Conservation (phyloP, 2,329 filamentous ascomycete species). For the Xylaria sp. region DNA sequence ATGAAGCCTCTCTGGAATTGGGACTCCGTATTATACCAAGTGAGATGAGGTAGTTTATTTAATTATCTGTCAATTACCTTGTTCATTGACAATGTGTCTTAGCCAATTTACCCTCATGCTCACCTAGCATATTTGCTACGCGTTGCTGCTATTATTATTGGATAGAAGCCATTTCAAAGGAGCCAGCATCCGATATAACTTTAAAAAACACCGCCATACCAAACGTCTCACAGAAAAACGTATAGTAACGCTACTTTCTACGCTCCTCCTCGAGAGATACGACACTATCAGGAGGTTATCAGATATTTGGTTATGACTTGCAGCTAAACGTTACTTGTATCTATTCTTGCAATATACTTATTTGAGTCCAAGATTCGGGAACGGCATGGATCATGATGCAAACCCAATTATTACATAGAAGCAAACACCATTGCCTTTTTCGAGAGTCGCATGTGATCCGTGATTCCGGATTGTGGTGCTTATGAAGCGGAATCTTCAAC, state of each 20-base stretch:
- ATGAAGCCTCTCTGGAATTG: background rate
- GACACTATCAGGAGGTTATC: background rate
- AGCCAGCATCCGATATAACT: background rate
- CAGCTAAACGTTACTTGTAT: background rate
- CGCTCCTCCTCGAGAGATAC: background rate
- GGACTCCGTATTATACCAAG: background rate
- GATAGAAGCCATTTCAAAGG: too few species aligned
- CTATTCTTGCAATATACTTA: background rate
- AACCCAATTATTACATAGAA: background rate
- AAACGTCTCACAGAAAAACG: background rate
- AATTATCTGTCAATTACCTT: background rate
- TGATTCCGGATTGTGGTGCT: background rate
- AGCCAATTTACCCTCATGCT: background rate
- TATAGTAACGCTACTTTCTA: background rate
- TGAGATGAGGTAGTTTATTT: background rate
- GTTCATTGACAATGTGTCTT: background rate
- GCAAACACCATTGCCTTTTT: background rate
- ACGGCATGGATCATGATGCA: background rate
- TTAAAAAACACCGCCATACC: background rate
- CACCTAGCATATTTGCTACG: background rate
- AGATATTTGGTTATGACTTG: background rate
- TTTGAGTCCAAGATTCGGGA: too few species aligned
- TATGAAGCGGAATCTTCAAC: too few species aligned
- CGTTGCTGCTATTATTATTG: background rate
- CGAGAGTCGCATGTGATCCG: background rate